phyloP scores from a whole-genome alignment of 2,329 filamentous ascomycete genomes.

The Sphaceloma murrayae region DNA sequence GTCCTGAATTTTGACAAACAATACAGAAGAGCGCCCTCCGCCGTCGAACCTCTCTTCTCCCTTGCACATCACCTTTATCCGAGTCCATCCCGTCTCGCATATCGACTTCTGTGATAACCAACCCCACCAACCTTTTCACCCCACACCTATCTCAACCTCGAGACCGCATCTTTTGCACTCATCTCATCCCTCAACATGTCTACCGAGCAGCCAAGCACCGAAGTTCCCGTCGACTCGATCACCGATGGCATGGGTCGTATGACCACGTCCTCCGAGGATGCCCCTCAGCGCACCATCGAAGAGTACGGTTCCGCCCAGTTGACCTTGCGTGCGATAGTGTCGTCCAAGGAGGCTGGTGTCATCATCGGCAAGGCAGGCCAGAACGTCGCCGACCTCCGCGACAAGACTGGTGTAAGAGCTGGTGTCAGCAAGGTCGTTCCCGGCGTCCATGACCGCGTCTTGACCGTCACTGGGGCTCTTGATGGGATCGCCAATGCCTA shows the following conservation, averaged over 20 bases:
- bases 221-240: conserved; percentile 29
- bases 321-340: conserved; percentile 93
- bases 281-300: conserved; percentile 89
- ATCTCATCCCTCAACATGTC: conserved; percentile 30
- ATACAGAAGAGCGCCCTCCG: background rate
- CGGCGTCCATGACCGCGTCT: conserved; percentile 90
- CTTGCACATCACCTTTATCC: background rate
- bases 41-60: conserved; percentile 12
- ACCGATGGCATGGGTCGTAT: conserved; percentile 36
- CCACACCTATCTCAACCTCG: conserved; percentile 11
- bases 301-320: conserved; percentile 90
- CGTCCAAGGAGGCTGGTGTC: conserved; percentile 95
- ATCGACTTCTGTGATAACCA: conserved; percentile 10
- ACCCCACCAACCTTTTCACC: conserved; percentile 4
- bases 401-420: conserved; percentile 95
- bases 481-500: conserved; percentile 87
- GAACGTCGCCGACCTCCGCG: conserved; percentile 92
- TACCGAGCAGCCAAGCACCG: conserved; percentile 29
- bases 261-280: conserved; percentile 48
- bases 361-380: conserved; percentile 99
- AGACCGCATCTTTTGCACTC: conserved; percentile 15
- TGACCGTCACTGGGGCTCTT: conserved; percentile 87
- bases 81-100: conserved; percentile 10
- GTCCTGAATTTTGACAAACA: conserved; percentile 8
- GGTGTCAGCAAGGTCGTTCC: conserved; percentile 98